Base-by-base conservation (phyloP, 2,329 filamentous ascomycete genomes). In the Hypoxylon sp. region DNA sequence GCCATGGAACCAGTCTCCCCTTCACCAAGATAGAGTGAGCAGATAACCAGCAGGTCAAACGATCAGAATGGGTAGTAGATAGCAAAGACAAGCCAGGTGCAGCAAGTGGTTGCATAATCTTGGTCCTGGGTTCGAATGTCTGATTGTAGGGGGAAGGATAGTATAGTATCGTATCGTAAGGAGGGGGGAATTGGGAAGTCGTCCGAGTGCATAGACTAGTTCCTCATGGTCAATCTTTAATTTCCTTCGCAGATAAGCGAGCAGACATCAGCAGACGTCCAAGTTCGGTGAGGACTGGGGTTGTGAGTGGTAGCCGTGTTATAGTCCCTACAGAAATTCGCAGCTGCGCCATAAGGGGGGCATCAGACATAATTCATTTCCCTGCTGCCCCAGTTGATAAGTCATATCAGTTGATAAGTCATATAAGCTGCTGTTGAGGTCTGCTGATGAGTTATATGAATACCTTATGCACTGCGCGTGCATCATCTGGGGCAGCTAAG, bases 241-340 rank as follows among this genome's bases (percentile, higher is more conserved):
- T 47, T 29, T 11, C 19, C 21, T 25, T 27, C 9, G 21, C 21
- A 56, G 47, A 34, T 14, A 60, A 34, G 51, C 47, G 43, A 37
- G 43, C 32, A 27, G 46, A 27, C 19, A 59, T 67, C 51, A 61
- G 41, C 56, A 34, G 60, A 48, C 37, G 41, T 39, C 25, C 12
- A 55, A 5, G 21, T 52, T 70, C 67, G 67, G 67, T 70, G 41
- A 65, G 14, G 37, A 52, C 67, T 53, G 19, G 67, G 67, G 52
- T 55, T 45, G 30, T 70, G n/a, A 52, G 47, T 62, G 64, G 67
- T 25, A 19, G 34, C 12, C n/a, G 14, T 12, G 7, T 53, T 61
- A 19, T 14, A 41, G 19, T 30, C 7, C n/a, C 29, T 41, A 41
- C 16, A 30, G 23, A 6, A 19, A 16, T 37, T 34, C 46, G 19